Evolutionary conservation across 2,329 filamentous ascomycete species (phyloP).

Genomic region (Juglanconis oblonga): DNA sequence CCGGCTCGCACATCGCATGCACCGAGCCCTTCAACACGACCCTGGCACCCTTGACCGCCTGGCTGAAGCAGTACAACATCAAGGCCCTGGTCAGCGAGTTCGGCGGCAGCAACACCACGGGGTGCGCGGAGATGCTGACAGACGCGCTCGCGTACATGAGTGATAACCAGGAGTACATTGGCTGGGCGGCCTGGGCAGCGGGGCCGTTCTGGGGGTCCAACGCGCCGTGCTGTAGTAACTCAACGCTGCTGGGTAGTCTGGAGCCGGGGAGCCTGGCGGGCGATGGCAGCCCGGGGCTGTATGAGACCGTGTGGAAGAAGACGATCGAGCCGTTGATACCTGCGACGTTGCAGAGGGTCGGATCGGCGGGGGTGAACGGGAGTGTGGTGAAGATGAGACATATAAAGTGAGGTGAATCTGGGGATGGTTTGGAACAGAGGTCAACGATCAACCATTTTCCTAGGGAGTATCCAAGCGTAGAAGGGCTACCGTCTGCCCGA

Average conservation of each 20-base stretch:
- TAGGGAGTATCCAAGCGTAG: too few relatives aligned
- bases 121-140: constrained; percentile 37
- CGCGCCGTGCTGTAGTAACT: constrained; percentile 38
- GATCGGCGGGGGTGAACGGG: constrained; percentile 28
- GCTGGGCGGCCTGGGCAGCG: constrained; percentile 50
- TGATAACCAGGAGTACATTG: constrained; percentile 44
- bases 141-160: constrained; percentile 44
- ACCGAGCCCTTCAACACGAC: constrained; percentile 36
- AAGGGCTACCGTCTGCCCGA: too few relatives aligned
- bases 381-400: neutral
- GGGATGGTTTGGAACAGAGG: neutral
- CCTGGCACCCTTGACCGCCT: constrained; percentile 40
- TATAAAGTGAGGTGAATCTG: neutral
- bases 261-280: constrained; percentile 43
- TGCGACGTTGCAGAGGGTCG: constrained; percentile 35
- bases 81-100: constrained; percentile 51
- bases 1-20: constrained; percentile 40
- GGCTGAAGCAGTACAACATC: constrained; percentile 41
- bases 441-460: too few relatives aligned
- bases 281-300: constrained; percentile 41
- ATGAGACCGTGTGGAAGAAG: constrained; percentile 44
- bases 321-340: constrained; percentile 42
- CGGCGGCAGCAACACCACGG: constrained; percentile 42
- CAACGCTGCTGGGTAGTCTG: constrained; percentile 38
- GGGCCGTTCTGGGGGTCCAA: constrained; percentile 46